Percentiles rank a stretch among this genome's conserved stretches.
phyloP scores from a whole-genome alignment of 768 basidiomycete species.

The Xerocomellus dryophilus region DNA sequence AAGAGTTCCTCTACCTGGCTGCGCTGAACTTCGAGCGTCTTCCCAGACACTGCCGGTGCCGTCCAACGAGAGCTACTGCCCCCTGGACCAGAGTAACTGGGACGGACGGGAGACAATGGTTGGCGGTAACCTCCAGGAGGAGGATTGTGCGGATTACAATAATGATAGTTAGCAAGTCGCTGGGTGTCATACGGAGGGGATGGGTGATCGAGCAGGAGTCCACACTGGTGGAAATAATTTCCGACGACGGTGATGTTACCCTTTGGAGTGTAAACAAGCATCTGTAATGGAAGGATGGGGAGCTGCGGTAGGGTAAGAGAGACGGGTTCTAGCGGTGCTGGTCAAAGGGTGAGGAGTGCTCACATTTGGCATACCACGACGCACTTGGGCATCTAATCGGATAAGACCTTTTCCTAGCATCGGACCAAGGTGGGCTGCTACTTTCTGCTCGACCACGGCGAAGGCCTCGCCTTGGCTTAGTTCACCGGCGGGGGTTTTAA shows the following conservation, averaged over 20 bases:
- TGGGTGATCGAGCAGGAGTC: constrained; percentile 80
- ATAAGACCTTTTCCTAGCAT: constrained; percentile 85
- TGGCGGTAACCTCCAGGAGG: constrained; percentile 63
- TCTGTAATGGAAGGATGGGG: constrained; percentile 77
- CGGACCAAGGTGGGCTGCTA: constrained; percentile 72
- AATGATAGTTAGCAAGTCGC: constrained; percentile 60
- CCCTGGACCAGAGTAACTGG: constrained; percentile 41
- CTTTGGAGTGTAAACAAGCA: constrained; percentile 92
- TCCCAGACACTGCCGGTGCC: constrained; percentile 54
- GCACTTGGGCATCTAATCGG: constrained; percentile 73
- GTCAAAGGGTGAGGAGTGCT: constrained; percentile 31
- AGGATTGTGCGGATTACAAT: constrained; percentile 87
- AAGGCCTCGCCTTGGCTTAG: constrained; percentile 61
- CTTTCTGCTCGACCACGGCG: constrained; percentile 83
- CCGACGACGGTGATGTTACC: constrained; percentile 86
- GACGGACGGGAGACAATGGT: constrained; percentile 39
- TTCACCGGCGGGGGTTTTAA: constrained; percentile 52
- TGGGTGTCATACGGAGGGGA: constrained; percentile 59
- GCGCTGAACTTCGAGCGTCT: constrained; percentile 87
- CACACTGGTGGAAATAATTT: constrained; percentile 63
- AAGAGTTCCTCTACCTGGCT: constrained; percentile 94
- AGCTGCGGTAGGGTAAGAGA: constrained; percentile 44
- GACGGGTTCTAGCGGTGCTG: constrained; percentile 12
- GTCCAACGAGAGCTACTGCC: constrained; percentile 49
- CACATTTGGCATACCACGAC: constrained; percentile 62